Evolutionary conservation across 176 grass and related monocot species (phyloP).

Genomic region (Dactylis glomerata): DNA sequence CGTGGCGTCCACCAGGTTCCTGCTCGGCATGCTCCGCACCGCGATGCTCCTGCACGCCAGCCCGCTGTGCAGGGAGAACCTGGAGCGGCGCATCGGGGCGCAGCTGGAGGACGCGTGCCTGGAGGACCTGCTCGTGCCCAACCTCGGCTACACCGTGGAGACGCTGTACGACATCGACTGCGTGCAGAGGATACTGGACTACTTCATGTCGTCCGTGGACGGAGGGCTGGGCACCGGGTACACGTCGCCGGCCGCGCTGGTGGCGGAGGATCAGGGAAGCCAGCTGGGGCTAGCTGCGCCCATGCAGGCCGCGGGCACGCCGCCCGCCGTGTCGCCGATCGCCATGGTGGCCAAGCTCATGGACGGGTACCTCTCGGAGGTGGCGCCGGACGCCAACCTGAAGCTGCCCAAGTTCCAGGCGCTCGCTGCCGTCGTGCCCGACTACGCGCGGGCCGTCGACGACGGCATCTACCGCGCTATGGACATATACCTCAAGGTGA

Average conservation of each 20-base stretch:
- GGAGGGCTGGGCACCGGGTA: conserved; percentile 31
- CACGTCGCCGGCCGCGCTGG: conserved; percentile 30
- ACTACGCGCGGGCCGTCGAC: conserved; percentile 58
- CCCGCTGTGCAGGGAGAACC: conserved; percentile 63
- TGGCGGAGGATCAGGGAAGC: conserved; percentile 38
- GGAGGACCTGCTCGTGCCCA: conserved; percentile 80
- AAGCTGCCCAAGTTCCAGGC: conserved; percentile 80
- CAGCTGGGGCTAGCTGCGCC: conserved; percentile 4
- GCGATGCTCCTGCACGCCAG: conserved; percentile 72
- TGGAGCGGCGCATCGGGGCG: conserved; percentile 72
- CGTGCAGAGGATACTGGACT: conserved; percentile 79
- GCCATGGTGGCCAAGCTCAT: conserved; percentile 74
- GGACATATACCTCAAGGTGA: conserved; percentile 85
- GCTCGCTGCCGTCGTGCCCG: conserved; percentile 63
- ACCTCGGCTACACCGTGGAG: conserved; percentile 67
- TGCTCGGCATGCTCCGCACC: conserved; percentile 73
- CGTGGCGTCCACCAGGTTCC: conserved; percentile 65
- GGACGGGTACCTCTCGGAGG: conserved; percentile 75
- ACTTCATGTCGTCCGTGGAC: conserved; percentile 72
- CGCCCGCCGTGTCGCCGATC: conserved; percentile 45
- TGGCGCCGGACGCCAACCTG: conserved; percentile 73
- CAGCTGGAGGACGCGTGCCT: conserved; percentile 80
- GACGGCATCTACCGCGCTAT: conserved; percentile 75
- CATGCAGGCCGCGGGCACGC: conserved; percentile 17
- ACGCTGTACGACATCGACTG: conserved; percentile 84